Base-by-base conservation (phyloP, 2,329 filamentous ascomycete species). In the Pseudogymnoascus sp. region DNA sequence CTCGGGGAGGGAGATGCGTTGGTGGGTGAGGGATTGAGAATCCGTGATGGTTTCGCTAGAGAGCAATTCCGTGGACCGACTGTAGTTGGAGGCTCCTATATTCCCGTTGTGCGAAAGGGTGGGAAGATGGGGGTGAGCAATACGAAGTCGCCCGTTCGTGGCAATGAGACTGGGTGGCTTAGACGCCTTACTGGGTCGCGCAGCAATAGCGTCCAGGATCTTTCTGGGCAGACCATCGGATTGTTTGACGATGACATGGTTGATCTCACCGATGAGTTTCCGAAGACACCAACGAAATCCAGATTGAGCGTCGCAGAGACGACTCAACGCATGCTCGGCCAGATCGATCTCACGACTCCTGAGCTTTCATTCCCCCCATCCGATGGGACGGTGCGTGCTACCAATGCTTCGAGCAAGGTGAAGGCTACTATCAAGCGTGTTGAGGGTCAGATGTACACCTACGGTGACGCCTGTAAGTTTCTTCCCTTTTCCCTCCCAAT, bases 391-490 rank as follows among this genome's bases (percentile, higher is more conserved):
- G 70, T 51, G 67, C 66, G 26, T 60, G 66, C 40, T 67, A 66
- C 14, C 29, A 34, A 14, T 64, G 66, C 29, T 37, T 47, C 21
- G 60, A 64, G 8, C 57, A 63, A 29, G 57, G 36, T 34, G 40
- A 62, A 60, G n/a, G 5, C 42, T 7, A 36, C 66, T 57, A 68
- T 69, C 1, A 63, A 57, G 8, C 71, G 70, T 61, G 66, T 68
- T 0, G 64, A 63, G 0, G 73, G 73, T 0, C 81, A 83, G 54
- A 78, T 77, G 40, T 90, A 90, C 65, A 89, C 85, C 0, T 83
- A 87, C 23, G 88, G 84, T 1, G 91, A 95, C 70, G 80, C 83
- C 0, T 95, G 60, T 62, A 57, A 47, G 60, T 62, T 1, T 8
- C 29, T 16, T 11, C 10, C 51, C 51, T 2, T 11, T 4, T 8